phyloP scores from a whole-genome alignment of 805 yeast species.

The Dipodascus geniculatus region DNA sequence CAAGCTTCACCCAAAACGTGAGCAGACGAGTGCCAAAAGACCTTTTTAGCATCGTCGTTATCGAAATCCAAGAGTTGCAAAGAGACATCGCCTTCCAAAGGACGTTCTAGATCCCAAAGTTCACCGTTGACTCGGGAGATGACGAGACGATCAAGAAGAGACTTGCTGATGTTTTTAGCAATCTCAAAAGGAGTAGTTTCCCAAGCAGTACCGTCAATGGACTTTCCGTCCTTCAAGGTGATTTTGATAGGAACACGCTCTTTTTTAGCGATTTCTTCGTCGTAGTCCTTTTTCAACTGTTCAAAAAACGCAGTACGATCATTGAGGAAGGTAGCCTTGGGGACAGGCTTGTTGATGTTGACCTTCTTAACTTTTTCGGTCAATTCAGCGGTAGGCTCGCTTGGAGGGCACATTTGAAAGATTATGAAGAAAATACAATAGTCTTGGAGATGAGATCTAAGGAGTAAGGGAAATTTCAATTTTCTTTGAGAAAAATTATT shows the following conservation, averaged over 20 bases:
- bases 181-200: conserved; percentile 85
- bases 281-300: conserved; percentile 64
- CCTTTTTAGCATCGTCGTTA: conserved; percentile 86
- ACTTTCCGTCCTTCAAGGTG: conserved; percentile 77
- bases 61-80: conserved; percentile 86
- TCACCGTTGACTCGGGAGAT: conserved; percentile 84
- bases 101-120: conserved; percentile 93
- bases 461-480: neutral
- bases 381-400: conserved; percentile 26
- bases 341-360: conserved; percentile 29
- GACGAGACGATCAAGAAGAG: conserved; percentile 80
- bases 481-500: neutral
- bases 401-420: neutral
- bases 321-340: conserved; percentile 76
- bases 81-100: conserved; percentile 58
- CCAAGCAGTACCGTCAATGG: conserved; percentile 69
- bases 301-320: conserved; percentile 72
- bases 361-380: conserved; percentile 35
- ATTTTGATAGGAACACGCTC: conserved; percentile 56
- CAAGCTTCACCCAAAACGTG: conserved; percentile 97
- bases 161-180: conserved; percentile 74
- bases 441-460: neutral
- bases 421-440: neutral
- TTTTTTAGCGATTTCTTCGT: conserved; percentile 55
- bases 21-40: conserved; percentile 98